A percentile compares a stretch with the other conserved stretches of the same genome.
These are phyloP conservation scores for Pichia sp. DNA, from an alignment of 1,139 yeast species.

Conservation along the genomic window DNA sequence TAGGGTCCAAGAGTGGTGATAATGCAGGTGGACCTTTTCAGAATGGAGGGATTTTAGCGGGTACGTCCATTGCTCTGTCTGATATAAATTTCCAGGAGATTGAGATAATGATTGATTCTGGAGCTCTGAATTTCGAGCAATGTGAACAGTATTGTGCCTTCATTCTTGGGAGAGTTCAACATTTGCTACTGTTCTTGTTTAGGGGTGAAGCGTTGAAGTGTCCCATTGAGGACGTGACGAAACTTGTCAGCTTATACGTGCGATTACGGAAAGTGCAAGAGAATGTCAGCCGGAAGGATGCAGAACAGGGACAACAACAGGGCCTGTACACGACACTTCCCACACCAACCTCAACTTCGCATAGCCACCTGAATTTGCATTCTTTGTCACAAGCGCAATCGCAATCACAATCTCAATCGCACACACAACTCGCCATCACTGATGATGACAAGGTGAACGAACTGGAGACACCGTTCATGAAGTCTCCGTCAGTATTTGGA, in stretches of 20 bases:
- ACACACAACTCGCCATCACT: too few species aligned
- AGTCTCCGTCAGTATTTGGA: constrained; percentile 20
- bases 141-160: constrained; percentile 40
- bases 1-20: constrained; percentile 22
- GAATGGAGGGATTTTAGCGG: too few species aligned
- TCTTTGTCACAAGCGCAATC: too few species aligned
- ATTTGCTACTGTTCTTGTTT: constrained; percentile 40
- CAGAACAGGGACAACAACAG: too few species aligned
- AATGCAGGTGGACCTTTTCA: too few species aligned
- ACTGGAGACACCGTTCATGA: constrained; percentile 19
- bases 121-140: constrained; percentile 30
- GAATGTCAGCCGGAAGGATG: background rate
- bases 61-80: constrained; percentile 8
- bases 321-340: too few species aligned
- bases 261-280: constrained; percentile 23
- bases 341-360: too few species aligned
- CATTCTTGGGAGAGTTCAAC: constrained; percentile 40
- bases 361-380: too few species aligned
- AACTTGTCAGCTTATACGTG: constrained; percentile 40
- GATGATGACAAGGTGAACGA: background rate
- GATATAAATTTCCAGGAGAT: constrained; percentile 17
- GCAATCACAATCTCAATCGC: too few species aligned
- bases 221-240: constrained; percentile 52
- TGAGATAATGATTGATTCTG: constrained; percentile 20
- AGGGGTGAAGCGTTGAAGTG: constrained; percentile 40